Conservation (phyloP, 2,329 filamentous ascomycete species). For the Seiridium unicorne region DNA sequence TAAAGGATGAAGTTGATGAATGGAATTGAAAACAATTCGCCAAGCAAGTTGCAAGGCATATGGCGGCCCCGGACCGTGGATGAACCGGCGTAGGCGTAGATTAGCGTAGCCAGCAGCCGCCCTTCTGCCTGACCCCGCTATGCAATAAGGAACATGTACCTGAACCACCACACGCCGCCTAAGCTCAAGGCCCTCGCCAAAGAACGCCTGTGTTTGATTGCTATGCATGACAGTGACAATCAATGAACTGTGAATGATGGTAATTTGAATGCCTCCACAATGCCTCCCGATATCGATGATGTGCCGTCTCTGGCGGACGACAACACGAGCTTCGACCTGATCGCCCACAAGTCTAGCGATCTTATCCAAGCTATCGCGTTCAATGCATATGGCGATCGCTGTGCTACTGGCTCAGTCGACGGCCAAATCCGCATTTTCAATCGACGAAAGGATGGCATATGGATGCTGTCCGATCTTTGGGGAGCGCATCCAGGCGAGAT, state of each 20-base stretch:
- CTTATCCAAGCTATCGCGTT: conserved; percentile 83
- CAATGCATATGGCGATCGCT: conserved; percentile 89
- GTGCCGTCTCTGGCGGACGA: conserved; percentile 32
- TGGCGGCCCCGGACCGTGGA: no score
- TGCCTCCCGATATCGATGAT: conserved; percentile 9
- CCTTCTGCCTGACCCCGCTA: not conserved
- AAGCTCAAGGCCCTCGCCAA: not conserved
- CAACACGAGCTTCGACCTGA: conserved; percentile 54
- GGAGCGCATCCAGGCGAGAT: conserved; percentile 88
- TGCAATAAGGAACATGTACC: not conserved
- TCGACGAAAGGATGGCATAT: conserved; percentile 72
- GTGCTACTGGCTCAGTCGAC: conserved; percentile 87
- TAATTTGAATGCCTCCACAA: not conserved
- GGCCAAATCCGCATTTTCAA: conserved; percentile 93
- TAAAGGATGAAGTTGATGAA: no score
- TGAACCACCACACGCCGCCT: not conserved
- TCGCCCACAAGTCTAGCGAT: conserved; percentile 75
- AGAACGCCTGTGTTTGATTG: not conserved
- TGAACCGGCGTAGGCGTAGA: no score
- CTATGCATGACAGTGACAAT: not conserved
- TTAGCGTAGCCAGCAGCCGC: not conserved
- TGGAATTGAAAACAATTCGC: no score
- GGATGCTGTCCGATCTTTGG: conserved; percentile 85
- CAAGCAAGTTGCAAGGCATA: no score
- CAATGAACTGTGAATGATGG: not conserved